Conservation (phyloP, 768 basidiomycete genomes). For the Pulveroboletus sp. region DNA sequence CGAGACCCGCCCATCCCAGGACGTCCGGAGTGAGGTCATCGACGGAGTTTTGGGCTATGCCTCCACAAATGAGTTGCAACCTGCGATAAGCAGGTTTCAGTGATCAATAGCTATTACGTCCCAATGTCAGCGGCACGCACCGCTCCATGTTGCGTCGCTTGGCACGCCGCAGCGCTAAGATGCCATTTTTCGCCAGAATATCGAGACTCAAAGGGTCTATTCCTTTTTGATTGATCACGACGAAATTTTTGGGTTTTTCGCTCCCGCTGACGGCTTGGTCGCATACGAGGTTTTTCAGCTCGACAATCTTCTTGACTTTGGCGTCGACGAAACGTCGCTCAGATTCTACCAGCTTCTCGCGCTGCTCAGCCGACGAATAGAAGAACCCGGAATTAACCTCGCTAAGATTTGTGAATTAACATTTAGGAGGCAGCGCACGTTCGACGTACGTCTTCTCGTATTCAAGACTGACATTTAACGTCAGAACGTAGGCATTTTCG, state of each 20-base stretch:
- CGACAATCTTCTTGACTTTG: constrained; percentile 93
- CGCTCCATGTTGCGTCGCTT: constrained; percentile 99
- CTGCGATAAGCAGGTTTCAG: constrained; percentile 37
- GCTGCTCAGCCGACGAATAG: constrained; percentile 96
- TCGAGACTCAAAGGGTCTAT: constrained; percentile 97
- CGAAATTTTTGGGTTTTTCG: constrained; percentile 83
- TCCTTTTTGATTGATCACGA: constrained; percentile 97
- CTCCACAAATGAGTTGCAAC: constrained; percentile 90
- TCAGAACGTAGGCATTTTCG: constrained; percentile 93
- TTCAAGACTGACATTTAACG: constrained; percentile 94
- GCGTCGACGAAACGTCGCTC: constrained; percentile 92
- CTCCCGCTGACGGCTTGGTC: constrained; percentile 84
- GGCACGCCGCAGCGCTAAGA: constrained; percentile 88
- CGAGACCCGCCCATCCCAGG: constrained; percentile 95
- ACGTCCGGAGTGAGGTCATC: constrained; percentile 90
- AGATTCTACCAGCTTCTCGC: constrained; percentile 97
- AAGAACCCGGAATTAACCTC: constrained; percentile 99
- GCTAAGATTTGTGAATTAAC: constrained; percentile 40
- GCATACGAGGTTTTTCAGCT: constrained; percentile 93
- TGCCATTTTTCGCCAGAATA: constrained; percentile 94
- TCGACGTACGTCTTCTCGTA: constrained; percentile 97
- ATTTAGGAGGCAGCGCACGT: constrained; percentile 15
- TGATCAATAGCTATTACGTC: constrained; percentile 29
- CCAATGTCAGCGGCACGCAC: constrained; percentile 37
- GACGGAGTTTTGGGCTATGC: constrained; percentile 94